Base-by-base conservation (phyloP, 257 asterid genomes). In the Leonotis leonurus region DNA sequence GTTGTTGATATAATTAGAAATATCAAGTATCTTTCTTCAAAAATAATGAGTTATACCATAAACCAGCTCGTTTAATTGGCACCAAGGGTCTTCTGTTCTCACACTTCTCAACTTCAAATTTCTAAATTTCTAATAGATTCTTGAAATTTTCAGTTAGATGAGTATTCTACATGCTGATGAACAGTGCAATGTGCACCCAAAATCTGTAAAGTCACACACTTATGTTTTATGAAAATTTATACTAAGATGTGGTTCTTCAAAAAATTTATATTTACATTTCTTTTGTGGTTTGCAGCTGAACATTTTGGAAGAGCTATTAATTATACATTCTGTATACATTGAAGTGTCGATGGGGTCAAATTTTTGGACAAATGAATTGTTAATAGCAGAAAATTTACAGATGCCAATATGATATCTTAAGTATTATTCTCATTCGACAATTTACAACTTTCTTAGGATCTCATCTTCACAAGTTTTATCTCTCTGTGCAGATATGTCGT, bases 401-500 rank as follows among this genome's bases (percentile, higher is more conserved):
- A 60, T 40, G 32, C 60, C 40, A 11, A 27, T 58, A 30, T 62
- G 58, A 48, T 43, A 35, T 39, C 29, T 32, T 70, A 49, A 29
- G 25, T 53, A 53, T 43, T 35, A 54, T 57, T 56, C 40, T 44
- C 24, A 39, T 52, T 46, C 50, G 8, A 13, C 48, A 60, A 14
- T 44, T 17, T 37, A 43, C 36, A 57, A 39, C 36, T 30, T 55
- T 64, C 21, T 43, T 53, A 22, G 53, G 43, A 63, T 63, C 39
- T 25, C 22, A 53, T 49, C 11, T 18, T 69, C 49, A 25, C 63
- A 56, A 60, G 45, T 58, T 56, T 60, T 53, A 57, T 62, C 56
- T 29, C 10, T 72, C 63, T 62, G 18, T 81, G 81, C 89, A 91
- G 98, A 85, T 91, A 69, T 91, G 96, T 79, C 81, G 98, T 72